Conservation (phyloP, 805 yeast species). For the Saccharomycopsis capsularis region DNA sequence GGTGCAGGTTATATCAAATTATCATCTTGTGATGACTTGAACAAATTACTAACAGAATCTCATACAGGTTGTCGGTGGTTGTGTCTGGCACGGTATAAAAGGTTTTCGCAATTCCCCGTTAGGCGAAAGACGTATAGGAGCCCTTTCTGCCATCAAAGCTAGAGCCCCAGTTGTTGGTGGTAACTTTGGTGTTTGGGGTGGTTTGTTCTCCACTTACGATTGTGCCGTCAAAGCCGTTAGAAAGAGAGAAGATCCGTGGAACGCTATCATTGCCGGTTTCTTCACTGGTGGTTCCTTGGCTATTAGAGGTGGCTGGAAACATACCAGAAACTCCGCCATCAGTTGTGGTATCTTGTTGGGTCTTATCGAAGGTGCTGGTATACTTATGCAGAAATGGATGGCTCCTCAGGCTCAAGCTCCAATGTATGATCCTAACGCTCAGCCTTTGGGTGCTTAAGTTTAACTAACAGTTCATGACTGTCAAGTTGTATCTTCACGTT, state of each 20-base stretch:
- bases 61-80: conserved; percentile 73
- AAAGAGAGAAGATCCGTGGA: conserved; percentile 97
- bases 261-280: conserved; percentile 95
- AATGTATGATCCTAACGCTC: conserved; percentile 16
- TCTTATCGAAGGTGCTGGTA: conserved; percentile 96
- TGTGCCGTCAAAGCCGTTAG: conserved; percentile 93
- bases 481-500: too few species aligned
- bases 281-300: conserved; percentile 98
- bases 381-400: conserved; percentile 86
- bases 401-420: conserved; percentile 34
- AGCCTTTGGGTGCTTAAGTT: conserved; percentile 16
- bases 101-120: conserved; percentile 97
- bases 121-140: conserved; percentile 91
- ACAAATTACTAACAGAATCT: neutral
- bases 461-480: too few species aligned
- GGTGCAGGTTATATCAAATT: too few species aligned
- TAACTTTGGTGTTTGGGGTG: conserved; percentile 99
- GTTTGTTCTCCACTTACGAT: conserved; percentile 90
- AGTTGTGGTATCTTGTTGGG: conserved; percentile 96
- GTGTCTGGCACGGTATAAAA: conserved; percentile 97
- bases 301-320: conserved; percentile 97
- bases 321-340: conserved; percentile 91
- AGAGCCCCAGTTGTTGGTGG: conserved; percentile 99
- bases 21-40: neutral
- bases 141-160: conserved; percentile 83